Conservation (phyloP, 352 stramenopile genomes). For the Pythium pyrilobum region DNA sequence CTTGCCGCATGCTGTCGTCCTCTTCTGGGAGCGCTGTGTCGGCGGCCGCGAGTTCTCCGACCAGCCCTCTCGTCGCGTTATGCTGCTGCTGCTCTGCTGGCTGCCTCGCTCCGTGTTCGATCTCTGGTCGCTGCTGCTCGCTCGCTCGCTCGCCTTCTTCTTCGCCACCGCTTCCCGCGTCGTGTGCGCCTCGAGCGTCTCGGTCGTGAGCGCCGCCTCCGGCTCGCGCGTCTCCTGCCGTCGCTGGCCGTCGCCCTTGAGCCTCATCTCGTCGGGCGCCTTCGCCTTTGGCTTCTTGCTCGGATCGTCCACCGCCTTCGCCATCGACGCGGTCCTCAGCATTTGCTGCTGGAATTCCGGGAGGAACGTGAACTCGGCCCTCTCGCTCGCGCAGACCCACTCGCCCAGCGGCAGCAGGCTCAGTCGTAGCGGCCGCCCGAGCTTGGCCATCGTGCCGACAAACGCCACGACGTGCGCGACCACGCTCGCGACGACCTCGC, state of each 20-base stretch:
- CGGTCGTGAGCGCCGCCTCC: background rate
- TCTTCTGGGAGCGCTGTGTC: background rate
- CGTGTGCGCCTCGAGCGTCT: conserved; percentile 7
- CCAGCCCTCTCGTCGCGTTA: conserved; percentile 1
- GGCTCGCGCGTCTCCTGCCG: background rate
- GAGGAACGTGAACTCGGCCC: conserved; percentile 32
- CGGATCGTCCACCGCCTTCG: background rate
- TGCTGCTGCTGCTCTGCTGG: background rate
- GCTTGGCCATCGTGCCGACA: conserved; percentile 34
- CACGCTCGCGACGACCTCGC: conserved; percentile 34
- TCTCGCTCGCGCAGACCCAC: conserved; percentile 34
- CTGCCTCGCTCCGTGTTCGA: background rate
- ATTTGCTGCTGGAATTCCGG: conserved; percentile 32
- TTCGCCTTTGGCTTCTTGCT: conserved; percentile 3
- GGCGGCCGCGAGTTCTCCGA: background rate
- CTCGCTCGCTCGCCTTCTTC: background rate
- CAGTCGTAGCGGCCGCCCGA: conserved; percentile 29
- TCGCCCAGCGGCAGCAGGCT: conserved; percentile 46
- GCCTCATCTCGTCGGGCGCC: conserved; percentile 7
- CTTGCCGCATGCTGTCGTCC: background rate
- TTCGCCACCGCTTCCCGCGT: background rate
- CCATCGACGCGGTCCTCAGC: background rate
- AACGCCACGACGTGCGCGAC: conserved; percentile 37
- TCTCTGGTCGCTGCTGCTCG: background rate
- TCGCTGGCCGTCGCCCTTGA: background rate